Evolutionary conservation across 2,329 filamentous ascomycete genomes (phyloP), one percentile per base, ranked within the genome.

Genomic region (Clarireedia monteithiana): DNA sequence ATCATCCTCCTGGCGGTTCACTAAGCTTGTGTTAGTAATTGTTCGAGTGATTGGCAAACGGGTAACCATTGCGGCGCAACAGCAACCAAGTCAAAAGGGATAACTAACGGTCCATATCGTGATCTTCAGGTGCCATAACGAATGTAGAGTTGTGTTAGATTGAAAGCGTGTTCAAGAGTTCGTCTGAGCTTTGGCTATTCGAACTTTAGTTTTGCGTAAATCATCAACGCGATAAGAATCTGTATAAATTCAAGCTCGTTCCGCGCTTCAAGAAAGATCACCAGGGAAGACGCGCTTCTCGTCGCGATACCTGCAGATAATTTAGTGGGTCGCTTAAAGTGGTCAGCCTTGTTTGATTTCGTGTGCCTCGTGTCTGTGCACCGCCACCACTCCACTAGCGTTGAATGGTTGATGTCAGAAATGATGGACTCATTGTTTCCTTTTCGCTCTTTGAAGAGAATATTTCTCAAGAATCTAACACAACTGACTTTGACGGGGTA

Each of bases 1-100:
- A 53, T 89, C 87, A 57, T 91, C 85, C 59, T 48, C 50, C 2
- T 83, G 79, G 48, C 78, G 70, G 66, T 63, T 67, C 53, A 60
- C 73, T 72, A 77, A 73, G 39, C 74, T 73, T 65, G 75, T 77
- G 57, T 61, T 51, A 61, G 60, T 55, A 34, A 9, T 34, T 34
- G 30, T 34, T 34, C 30, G 30, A 12, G 9, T 30, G 10, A 30
- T 30, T 30, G 27, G 27, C 27, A 30, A 30, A 30, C 12, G 30
- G 30, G 10, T 12, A 34, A 34, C 30, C 30, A 34, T 34, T 34
- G 10, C 30, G 30, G 30, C 30, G 30, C 30, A 34, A 34, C 30
- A 12, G 30, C 30, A 34, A 34, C 30, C 24, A 23, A 34, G 36
- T 20, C 17, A 23, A 34, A 15, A 38, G 24, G 26, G 39, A 42